These are phyloP conservation scores for Candida methanosorbosa DNA, from an alignment of 805 yeast species.

Conservation along the genomic window DNA sequence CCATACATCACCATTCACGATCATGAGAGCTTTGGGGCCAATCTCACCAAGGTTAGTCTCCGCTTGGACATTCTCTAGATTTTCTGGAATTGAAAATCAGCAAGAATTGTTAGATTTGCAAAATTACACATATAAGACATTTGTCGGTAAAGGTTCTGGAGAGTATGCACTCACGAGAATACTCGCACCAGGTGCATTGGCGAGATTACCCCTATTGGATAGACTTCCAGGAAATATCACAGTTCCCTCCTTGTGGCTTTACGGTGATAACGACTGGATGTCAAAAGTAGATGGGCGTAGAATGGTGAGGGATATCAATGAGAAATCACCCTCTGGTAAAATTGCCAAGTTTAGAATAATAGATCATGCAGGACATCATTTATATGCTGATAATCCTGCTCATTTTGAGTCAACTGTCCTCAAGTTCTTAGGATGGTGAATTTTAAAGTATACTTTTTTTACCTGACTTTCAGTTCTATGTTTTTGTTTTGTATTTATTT, in stretches of 20 bases:
- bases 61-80: slow-evolving; percentile 46
- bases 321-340: slow-evolving; percentile 3
- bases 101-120: slow-evolving; percentile 35
- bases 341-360: slow-evolving; percentile 27
- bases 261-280: slow-evolving; percentile 72
- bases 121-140: slow-evolving; percentile 43
- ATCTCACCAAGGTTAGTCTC: slow-evolving; percentile 41
- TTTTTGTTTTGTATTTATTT: too few relatives aligned
- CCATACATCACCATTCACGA: slow-evolving; percentile 45
- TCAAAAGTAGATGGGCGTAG: slow-evolving; percentile 48
- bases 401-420: slow-evolving; percentile 20
- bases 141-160: slow-evolving; percentile 52
- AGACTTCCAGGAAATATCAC: slow-evolving; percentile 33
- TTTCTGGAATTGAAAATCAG: slow-evolving; percentile 18
- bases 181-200: slow-evolving; percentile 48
- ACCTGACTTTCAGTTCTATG: too few relatives aligned
- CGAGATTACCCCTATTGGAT: slow-evolving; percentile 48
- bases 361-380: slow-evolving; percentile 44
- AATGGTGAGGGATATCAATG: slow-evolving; percentile 26
- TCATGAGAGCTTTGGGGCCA: slow-evolving; percentile 45
- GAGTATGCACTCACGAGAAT: slow-evolving; percentile 56
- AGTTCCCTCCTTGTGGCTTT: slow-evolving; percentile 48
- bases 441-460: too few relatives aligned
- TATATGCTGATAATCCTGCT: slow-evolving; percentile 41
- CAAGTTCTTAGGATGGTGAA: slow-evolving; percentile 17